These are phyloP conservation scores for Medicago arabica DNA, from an alignment of 306 rosid genomes.

Conservation along the genomic window DNA sequence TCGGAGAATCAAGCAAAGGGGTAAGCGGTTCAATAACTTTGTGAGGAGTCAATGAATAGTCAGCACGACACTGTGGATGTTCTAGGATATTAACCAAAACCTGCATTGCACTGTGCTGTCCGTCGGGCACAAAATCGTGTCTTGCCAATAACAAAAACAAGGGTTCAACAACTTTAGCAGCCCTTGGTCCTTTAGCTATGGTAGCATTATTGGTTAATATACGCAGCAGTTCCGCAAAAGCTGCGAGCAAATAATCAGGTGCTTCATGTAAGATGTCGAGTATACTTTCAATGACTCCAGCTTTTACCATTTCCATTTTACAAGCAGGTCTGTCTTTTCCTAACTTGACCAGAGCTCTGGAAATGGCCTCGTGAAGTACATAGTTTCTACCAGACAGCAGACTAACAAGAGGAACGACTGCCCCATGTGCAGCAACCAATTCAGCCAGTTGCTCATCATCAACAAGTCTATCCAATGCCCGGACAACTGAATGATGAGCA, in stretches of 20 bases:
- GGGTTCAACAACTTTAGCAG: conserved; percentile 92
- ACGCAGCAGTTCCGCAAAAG: conserved; percentile 88
- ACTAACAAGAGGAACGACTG: conserved; percentile 92
- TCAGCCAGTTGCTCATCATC: conserved; percentile 99
- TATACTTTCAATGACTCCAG: conserved; percentile 89
- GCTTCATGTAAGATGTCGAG: conserved; percentile 85
- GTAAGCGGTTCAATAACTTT: conserved; percentile 91
- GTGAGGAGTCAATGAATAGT: conserved; percentile 74
- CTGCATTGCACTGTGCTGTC: conserved; percentile 93
- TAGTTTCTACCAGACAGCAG: conserved; percentile 86
- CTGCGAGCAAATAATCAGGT: conserved; percentile 90
- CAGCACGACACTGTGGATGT: conserved; percentile 97
- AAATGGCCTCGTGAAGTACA: conserved; percentile 93
- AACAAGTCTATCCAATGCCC: conserved; percentile 95
- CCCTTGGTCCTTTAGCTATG: conserved; percentile 93
- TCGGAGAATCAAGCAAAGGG: conserved; percentile 90
- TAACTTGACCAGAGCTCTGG: conserved; percentile 91
- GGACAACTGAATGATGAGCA: conserved; percentile 89
- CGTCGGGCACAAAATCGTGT: conserved; percentile 92
- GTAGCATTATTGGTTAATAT: conserved; percentile 96
- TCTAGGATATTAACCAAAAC: conserved; percentile 95
- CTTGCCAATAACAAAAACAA: conserved; percentile 81
- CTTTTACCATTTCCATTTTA: conserved; percentile 98
- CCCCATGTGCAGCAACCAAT: conserved; percentile 91
- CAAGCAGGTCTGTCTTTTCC: conserved; percentile 98